Percentiles rank a stretch among this genome's conserved stretches.
Conservation (phyloP, 768 basidiomycete genomes). For the Calocera cornea region DNA sequence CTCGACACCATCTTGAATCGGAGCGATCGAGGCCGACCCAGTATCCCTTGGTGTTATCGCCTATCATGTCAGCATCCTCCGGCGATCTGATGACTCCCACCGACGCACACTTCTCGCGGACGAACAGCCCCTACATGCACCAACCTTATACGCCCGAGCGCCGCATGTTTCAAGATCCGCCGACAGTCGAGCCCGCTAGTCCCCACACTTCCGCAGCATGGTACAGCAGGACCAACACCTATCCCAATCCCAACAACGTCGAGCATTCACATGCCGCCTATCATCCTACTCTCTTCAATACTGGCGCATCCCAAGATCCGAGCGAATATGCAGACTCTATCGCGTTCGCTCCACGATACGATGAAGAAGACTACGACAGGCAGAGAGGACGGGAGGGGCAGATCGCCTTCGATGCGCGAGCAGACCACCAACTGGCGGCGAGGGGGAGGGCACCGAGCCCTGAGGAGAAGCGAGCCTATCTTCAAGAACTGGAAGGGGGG, state of each 20-base stretch:
- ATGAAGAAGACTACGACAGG: background rate
- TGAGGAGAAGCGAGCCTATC: background rate
- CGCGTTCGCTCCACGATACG: background rate
- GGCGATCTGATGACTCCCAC: too few species aligned
- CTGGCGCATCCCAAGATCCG: background rate
- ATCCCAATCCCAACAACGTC: background rate
- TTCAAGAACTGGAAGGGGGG: background rate
- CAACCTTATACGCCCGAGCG: too few species aligned
- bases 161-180: background rate
- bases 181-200: background rate
- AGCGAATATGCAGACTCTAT: background rate
- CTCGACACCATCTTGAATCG: too few species aligned
- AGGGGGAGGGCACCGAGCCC: background rate
- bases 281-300: background rate
- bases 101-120: too few species aligned
- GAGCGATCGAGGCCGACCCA: too few species aligned
- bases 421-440: background rate
- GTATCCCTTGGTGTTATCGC: too few species aligned
- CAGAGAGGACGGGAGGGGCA: too few species aligned
- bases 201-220: background rate
- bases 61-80: too few species aligned
- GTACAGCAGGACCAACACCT: background rate
- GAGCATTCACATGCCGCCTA: background rate
- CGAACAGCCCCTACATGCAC: too few species aligned
- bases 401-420: too few species aligned